A percentile compares a stretch with the other conserved stretches of the same genome.
These are phyloP conservation scores for Meredithiella fracta DNA, from an alignment of 2,329 filamentous ascomycete species.

Conservation along the genomic window DNA sequence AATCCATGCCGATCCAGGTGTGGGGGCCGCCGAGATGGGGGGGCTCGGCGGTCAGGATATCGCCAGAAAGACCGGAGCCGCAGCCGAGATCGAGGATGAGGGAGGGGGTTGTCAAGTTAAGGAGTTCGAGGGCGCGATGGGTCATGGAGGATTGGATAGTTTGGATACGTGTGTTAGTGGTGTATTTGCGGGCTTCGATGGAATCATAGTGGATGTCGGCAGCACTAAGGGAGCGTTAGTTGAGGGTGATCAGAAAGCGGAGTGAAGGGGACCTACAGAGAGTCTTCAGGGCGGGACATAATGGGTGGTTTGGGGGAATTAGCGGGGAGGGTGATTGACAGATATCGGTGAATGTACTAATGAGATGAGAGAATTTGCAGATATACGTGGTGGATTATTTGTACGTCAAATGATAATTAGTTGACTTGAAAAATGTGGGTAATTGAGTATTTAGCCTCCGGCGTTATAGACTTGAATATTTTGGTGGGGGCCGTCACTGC, in stretches of 20 bases:
- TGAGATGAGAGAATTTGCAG: background rate
- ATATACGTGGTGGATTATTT: background rate
- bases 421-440: no score
- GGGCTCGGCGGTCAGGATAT: conserved; percentile 64
- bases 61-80: conserved; percentile 82
- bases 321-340: background rate
- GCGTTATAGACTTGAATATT: background rate
- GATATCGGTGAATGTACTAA: background rate
- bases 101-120: conserved; percentile 62
- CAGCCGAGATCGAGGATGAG: conserved; percentile 94
- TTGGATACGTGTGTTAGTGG: conserved; percentile 85
- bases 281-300: conserved; percentile 97
- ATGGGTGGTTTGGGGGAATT: conserved; percentile 20
- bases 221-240: conserved; percentile 36
- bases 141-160: conserved; percentile 95
- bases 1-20: conserved; percentile 94
- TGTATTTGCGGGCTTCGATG: conserved; percentile 90
- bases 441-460: no score
- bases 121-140: conserved; percentile 76
- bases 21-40: conserved; percentile 67
- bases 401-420: no score
- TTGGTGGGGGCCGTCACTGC: background rate
- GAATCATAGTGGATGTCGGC: conserved; percentile 98
- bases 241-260: background rate
- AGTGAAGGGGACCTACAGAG: conserved; percentile 39